Conservation (phyloP, 139 green algal species). For the Marvania coccoides region DNA sequence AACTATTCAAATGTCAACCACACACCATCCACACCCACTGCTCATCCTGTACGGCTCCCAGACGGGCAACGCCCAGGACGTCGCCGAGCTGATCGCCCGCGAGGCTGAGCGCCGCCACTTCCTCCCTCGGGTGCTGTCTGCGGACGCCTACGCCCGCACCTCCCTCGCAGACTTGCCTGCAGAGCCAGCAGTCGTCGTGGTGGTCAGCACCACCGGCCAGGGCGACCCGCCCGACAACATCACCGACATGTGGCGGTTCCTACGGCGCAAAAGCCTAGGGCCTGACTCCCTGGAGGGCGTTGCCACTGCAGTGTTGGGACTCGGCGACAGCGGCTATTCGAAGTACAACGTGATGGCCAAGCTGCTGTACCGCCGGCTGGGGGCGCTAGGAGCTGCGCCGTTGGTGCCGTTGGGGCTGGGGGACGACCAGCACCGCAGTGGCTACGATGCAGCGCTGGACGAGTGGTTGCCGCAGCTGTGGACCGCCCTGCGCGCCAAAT, state of each 20-base stretch:
- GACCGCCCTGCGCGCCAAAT: slow-evolving; percentile 26
- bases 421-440: slow-evolving; percentile 76
- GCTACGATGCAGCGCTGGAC: slow-evolving; percentile 85
- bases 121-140: slow-evolving; percentile 39
- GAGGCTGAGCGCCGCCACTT: slow-evolving; percentile 54
- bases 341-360: slow-evolving; percentile 91
- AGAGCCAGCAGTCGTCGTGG: slow-evolving; percentile 57
- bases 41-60: slow-evolving; percentile 81
- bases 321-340: slow-evolving; percentile 86
- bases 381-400: slow-evolving; percentile 58
- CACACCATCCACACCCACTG: slow-evolving; percentile 24
- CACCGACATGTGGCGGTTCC: slow-evolving; percentile 80
- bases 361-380: slow-evolving; percentile 80
- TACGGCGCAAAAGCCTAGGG: slow-evolving; percentile 78
- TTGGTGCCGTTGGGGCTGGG: slow-evolving; percentile 58
- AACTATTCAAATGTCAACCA: slow-evolving; percentile 17
- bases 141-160: slow-evolving; percentile 54
- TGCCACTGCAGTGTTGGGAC: slow-evolving; percentile 79
- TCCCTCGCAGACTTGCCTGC: slow-evolving; percentile 43
- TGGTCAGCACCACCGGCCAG: slow-evolving; percentile 80
- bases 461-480: slow-evolving; percentile 80
- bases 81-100: slow-evolving; percentile 75
- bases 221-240: slow-evolving; percentile 86
- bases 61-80: slow-evolving; percentile 90
- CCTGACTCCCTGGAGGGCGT: slow-evolving; percentile 45